phyloP scores from a whole-genome alignment of 371 early-diverging fungal genomes.

The Quaeritorhiza haematococci region DNA sequence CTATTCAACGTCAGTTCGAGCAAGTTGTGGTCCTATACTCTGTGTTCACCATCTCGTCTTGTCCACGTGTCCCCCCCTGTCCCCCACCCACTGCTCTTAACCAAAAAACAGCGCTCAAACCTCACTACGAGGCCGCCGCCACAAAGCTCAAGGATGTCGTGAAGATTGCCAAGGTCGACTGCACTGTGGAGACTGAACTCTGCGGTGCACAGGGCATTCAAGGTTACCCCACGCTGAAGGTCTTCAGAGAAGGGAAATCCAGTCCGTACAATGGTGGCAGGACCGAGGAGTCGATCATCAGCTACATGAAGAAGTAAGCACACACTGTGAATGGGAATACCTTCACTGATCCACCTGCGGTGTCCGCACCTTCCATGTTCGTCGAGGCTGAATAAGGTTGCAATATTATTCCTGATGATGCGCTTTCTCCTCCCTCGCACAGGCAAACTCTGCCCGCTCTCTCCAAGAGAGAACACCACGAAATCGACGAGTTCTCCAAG shows the following conservation, averaged over 20 bases:
- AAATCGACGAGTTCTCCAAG: slow-evolving; percentile 65
- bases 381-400: no score
- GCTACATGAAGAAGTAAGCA: slow-evolving; percentile 85
- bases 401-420: slow-evolving; percentile 1
- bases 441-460: slow-evolving; percentile 77
- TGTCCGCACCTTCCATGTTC: no score
- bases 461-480: slow-evolving; percentile 54
- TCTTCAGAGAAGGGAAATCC: slow-evolving; percentile 66
- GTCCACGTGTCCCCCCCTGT: no score
- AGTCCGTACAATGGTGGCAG: slow-evolving; percentile 79
- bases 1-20: background rate
- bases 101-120: slow-evolving; percentile 60
- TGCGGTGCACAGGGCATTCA: slow-evolving; percentile 74
- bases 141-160: slow-evolving; percentile 67
- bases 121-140: slow-evolving; percentile 89
- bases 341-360: no score
- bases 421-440: slow-evolving; percentile 7
- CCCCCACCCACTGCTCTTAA: background rate
- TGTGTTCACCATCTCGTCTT: background rate
- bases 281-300: slow-evolving; percentile 74
- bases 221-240: slow-evolving; percentile 93
- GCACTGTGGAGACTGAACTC: slow-evolving; percentile 76
- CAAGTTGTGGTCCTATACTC: background rate
- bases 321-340: no score
- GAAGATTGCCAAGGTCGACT: slow-evolving; percentile 90